phyloP scores from a whole-genome alignment of 2,329 filamentous ascomycete genomes.

The Didymella sp. region DNA sequence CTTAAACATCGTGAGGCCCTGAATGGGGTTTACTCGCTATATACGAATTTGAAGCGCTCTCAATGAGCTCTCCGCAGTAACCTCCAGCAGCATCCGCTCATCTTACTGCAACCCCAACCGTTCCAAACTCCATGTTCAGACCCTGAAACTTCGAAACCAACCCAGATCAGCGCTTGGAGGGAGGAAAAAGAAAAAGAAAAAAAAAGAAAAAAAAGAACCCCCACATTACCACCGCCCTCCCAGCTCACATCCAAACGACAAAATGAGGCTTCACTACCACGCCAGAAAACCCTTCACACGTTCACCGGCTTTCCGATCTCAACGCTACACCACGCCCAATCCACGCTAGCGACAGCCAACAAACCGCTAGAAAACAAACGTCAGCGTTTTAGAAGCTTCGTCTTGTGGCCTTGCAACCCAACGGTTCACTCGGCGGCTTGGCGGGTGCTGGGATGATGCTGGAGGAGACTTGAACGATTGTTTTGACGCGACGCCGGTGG shows the following conservation, averaged over 20 bases:
- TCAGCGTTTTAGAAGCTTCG: constrained; percentile 3
- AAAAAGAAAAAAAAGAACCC: too few relatives aligned
- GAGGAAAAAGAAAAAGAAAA: too few relatives aligned
- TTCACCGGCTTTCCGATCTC: too few relatives aligned
- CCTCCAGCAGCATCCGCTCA: too few relatives aligned
- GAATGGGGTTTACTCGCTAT: too few relatives aligned
- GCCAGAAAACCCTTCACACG: not conserved
- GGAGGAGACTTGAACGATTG: not conserved
- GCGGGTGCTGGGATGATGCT: not conserved
- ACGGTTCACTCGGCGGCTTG: not conserved
- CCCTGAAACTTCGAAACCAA: not conserved
- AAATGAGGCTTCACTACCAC: constrained; percentile 2
- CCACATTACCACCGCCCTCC: not conserved
- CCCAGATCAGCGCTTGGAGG: not conserved
- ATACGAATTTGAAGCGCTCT: too few relatives aligned
- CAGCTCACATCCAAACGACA: not conserved
- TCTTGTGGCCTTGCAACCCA: constrained; percentile 4
- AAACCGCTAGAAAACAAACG: constrained; percentile 6
- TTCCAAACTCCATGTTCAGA: too few relatives aligned
- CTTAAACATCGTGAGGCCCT: too few relatives aligned
- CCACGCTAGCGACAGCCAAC: too few relatives aligned
- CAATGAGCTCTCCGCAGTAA: too few relatives aligned
- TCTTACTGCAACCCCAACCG: too few relatives aligned
- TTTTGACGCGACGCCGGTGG: not conserved
- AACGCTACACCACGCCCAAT: too few relatives aligned